Conservation (phyloP, 2,329 filamentous ascomycete genomes). For the Fusarium anthophilum region DNA sequence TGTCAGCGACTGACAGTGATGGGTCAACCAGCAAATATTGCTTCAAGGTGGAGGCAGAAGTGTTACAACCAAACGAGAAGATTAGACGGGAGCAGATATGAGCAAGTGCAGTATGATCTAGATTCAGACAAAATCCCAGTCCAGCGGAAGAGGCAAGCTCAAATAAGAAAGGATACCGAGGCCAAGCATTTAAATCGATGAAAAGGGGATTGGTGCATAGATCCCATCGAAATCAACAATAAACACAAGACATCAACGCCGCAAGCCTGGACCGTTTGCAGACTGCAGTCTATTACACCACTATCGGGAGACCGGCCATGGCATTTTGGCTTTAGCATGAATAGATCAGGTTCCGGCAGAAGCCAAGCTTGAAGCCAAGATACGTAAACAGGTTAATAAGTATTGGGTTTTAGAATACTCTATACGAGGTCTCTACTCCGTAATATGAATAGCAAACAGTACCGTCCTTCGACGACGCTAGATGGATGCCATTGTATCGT, state of each 20-base stretch:
- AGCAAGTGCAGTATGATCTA: slow-evolving; percentile 19
- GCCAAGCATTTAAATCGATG: slow-evolving; percentile 4
- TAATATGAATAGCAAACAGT: not conserved
- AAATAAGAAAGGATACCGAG: slow-evolving; percentile 34
- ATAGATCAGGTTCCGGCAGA: slow-evolving; percentile 13
- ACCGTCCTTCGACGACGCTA: not conserved
- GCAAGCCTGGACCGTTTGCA: slow-evolving; percentile 17
- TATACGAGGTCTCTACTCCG: not conserved
- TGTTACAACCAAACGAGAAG: not conserved
- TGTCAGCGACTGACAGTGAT: slow-evolving; percentile 11
- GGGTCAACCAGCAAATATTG: not conserved
- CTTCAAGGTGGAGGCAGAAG: slow-evolving; percentile 12
- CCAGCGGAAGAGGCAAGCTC: slow-evolving; percentile 28
- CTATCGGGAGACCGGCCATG: slow-evolving; percentile 19
- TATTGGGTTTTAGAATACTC: not conserved
- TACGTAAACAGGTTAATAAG: not conserved
- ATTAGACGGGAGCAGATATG: slow-evolving; percentile 12
- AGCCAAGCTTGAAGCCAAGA: slow-evolving; percentile 27
- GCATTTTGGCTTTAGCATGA: slow-evolving; percentile 28
- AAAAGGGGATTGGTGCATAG: slow-evolving; percentile 21
- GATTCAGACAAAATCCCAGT: not conserved
- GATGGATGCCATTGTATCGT: not conserved
- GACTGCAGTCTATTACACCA: slow-evolving; percentile 32
- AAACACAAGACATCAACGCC: slow-evolving; percentile 16
- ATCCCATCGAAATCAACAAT: slow-evolving; percentile 7